A percentile compares a stretch with the other conserved stretches of the same genome.
Evolutionary conservation across 169 alveolate genomes (phyloP).

Genomic region (Cryptosporidium sp.): DNA sequence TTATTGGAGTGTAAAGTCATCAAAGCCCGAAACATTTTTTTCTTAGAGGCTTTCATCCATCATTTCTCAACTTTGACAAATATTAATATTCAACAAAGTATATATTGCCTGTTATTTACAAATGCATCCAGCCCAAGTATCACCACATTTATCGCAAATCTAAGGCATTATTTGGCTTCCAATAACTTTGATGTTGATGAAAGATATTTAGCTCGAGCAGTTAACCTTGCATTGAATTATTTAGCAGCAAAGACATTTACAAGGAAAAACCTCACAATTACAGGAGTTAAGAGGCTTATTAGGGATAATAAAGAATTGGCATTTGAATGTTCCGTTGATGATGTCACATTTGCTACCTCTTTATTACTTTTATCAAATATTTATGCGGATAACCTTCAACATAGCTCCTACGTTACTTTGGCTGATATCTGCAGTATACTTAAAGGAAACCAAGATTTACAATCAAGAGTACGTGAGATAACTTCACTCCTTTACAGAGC

Average conservation of each 20-base stretch:
- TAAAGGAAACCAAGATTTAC: background rate
- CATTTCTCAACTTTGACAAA: background rate
- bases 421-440: conserved; percentile 22
- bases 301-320: conserved; percentile 19
- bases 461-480: background rate
- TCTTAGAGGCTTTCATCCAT: conserved; percentile 8
- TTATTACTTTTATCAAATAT: background rate
- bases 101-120: conserved; percentile 12
- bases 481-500: background rate
- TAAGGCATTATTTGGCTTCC: background rate
- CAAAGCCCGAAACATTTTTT: background rate
- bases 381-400: background rate
- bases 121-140: background rate
- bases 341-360: conserved; percentile 10
- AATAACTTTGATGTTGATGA: background rate
- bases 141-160: background rate
- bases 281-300: conserved; percentile 26
- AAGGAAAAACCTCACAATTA: background rate
- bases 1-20: background rate
- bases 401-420: background rate
- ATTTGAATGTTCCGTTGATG: background rate
- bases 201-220: background rate
- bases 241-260: conserved; percentile 5
- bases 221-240: background rate
- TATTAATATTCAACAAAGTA: background rate